These are phyloP conservation scores for Spinacia oleracea DNA, from an alignment of 179 eudicot genomes.

Conservation along the genomic window DNA sequence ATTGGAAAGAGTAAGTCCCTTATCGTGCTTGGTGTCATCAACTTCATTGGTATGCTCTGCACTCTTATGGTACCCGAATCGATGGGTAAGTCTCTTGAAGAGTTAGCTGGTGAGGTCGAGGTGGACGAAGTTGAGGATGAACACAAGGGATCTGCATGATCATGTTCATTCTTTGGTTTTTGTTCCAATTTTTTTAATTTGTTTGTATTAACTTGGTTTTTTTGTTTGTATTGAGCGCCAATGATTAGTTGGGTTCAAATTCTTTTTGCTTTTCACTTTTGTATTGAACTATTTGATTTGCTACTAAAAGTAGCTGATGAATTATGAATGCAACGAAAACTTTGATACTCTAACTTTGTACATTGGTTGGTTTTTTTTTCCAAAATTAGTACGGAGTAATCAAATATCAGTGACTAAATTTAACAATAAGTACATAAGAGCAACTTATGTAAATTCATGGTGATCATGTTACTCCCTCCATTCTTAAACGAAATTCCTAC, in stretches of 20 bases:
- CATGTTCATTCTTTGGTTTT: neutral
- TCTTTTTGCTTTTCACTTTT: neutral
- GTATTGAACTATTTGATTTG: neutral
- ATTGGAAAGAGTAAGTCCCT: conserved; percentile 42
- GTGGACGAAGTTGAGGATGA: neutral
- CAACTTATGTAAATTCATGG: too few relatives aligned
- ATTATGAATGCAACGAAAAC: neutral
- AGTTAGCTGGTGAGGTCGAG: conserved; percentile 33
- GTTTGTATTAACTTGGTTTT: neutral
- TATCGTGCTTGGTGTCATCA: conserved; percentile 24
- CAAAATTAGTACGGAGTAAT: too few relatives aligned
- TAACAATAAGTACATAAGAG: too few relatives aligned
- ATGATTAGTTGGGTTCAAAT: neutral
- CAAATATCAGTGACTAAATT: too few relatives aligned
- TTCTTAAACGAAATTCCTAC: too few relatives aligned
- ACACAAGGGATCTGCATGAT: neutral
- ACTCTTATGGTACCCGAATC: conserved; percentile 42
- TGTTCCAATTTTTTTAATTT: neutral
- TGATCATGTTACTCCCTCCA: too few relatives aligned
- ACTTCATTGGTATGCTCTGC: conserved; percentile 34
- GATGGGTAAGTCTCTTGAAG: conserved; percentile 42
- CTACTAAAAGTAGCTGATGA: neutral
- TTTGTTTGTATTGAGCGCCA: neutral
- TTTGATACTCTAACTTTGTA: too few relatives aligned
- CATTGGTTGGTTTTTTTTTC: too few relatives aligned